Evolutionary conservation across 2,329 filamentous ascomycete genomes (phyloP).

Genomic region (Neonectria faginata): DNA sequence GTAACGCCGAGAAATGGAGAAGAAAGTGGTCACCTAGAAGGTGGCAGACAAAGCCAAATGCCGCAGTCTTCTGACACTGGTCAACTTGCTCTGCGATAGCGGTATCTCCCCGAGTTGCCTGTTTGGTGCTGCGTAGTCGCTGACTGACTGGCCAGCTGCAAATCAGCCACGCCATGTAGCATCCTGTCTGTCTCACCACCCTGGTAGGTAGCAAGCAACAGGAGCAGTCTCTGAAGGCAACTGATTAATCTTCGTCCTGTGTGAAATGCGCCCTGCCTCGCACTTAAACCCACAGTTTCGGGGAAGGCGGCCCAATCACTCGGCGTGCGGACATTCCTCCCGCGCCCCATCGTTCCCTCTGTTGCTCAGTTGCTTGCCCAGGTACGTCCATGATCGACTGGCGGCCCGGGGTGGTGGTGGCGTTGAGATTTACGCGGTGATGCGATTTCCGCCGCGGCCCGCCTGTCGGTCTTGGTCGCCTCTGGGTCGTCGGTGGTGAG

Average conservation of each 20-base stretch:
- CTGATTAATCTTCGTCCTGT: not conserved
- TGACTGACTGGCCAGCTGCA: not conserved
- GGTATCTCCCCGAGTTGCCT: constrained; percentile 10
- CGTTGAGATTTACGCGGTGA: constrained; percentile 27
- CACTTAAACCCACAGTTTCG: constrained; percentile 31
- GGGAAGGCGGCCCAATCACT: constrained; percentile 36
- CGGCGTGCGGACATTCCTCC: constrained; percentile 11
- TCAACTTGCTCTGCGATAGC: not conserved
- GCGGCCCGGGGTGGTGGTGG: constrained; percentile 26
- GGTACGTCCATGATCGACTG: constrained; percentile 35
- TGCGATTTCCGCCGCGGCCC: constrained; percentile 28
- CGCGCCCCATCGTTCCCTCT: constrained; percentile 13
- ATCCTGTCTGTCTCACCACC: constrained; percentile 14
- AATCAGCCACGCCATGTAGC: constrained; percentile 9
- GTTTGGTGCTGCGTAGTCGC: constrained; percentile 13
- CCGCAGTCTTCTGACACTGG: not conserved
- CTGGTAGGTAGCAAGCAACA: not conserved
- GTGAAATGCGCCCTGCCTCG: constrained; percentile 17
- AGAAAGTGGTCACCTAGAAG: not conserved
- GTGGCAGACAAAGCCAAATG: constrained; percentile 2
- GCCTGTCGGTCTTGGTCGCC: constrained; percentile 22
- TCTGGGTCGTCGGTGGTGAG: constrained; percentile 38
- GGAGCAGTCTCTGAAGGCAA: not conserved
- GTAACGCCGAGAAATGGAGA: constrained; percentile 1
- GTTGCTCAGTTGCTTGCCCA: constrained; percentile 11